Evolutionary conservation across 2,329 filamentous ascomycete genomes (phyloP).

Genomic region (Didymella pomorum): DNA sequence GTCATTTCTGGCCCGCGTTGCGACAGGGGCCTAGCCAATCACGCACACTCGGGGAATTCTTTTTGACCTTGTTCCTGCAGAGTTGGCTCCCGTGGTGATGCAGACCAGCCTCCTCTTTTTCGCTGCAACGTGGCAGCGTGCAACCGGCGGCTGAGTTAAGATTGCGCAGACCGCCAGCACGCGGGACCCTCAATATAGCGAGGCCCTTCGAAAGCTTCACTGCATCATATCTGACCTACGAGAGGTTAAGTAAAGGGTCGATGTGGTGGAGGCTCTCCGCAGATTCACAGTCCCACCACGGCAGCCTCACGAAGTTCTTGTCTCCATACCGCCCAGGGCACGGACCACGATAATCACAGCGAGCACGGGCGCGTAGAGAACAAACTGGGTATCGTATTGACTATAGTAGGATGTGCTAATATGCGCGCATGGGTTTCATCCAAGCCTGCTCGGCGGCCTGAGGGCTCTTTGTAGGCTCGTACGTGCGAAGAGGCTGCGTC

Average conservation of each 20-base stretch:
- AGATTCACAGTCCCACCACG: constrained; percentile 18
- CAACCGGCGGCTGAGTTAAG: constrained; percentile 22
- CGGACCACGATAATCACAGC: constrained; percentile 11
- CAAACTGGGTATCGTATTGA: constrained; percentile 14
- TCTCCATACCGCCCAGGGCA: constrained; percentile 9
- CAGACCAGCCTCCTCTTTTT: constrained; percentile 38
- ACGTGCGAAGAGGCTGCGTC: constrained; percentile 17
- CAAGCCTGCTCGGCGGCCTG: constrained; percentile 18
- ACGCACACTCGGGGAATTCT: constrained; percentile 20
- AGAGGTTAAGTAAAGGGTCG: not conserved
- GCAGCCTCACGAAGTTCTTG: constrained; percentile 13
- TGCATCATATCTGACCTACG: not conserved
- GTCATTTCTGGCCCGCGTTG: constrained; percentile 32
- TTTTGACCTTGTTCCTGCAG: constrained; percentile 36
- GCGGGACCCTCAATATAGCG: constrained; percentile 7
- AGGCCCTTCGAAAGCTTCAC: constrained; percentile 3
- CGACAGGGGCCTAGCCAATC: constrained; percentile 29
- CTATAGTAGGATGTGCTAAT: constrained; percentile 18
- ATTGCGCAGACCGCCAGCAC: constrained; percentile 20
- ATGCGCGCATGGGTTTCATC: constrained; percentile 23
- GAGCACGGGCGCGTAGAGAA: constrained; percentile 10
- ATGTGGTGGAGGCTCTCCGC: constrained; percentile 16
- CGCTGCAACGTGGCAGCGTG: constrained; percentile 38
- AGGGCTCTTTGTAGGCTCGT: constrained; percentile 13
- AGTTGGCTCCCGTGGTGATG: constrained; percentile 22